A percentile compares a stretch with the other conserved stretches of the same genome.
These are phyloP conservation scores for Lentinula boryana DNA, from an alignment of 768 basidiomycete species.

Conservation along the genomic window DNA sequence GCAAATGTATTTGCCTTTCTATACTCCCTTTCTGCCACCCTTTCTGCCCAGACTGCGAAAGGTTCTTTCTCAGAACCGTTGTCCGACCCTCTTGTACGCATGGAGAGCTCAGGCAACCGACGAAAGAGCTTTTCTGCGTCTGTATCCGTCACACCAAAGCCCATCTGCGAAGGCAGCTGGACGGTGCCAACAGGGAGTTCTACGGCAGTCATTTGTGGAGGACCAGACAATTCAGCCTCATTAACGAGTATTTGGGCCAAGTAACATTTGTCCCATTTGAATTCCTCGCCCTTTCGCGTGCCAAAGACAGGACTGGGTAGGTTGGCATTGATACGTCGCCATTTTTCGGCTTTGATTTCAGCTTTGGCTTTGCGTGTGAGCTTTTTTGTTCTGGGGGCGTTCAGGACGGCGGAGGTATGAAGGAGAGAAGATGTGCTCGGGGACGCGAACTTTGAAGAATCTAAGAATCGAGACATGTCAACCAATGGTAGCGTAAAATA, in stretches of 20 bases:
- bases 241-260: conserved; percentile 61
- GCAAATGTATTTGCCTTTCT: conserved; percentile 54
- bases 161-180: conserved; percentile 44
- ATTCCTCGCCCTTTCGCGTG: conserved; percentile 53
- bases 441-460: conserved; percentile 34
- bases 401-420: conserved; percentile 41
- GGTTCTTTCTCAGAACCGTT: conserved; percentile 11
- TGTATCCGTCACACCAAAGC: conserved; percentile 57
- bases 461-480: conserved; percentile 14
- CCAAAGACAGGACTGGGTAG: conserved; percentile 71
- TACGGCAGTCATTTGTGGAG: conserved; percentile 18
- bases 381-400: conserved; percentile 26
- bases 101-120: conserved; percentile 52
- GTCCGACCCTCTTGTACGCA: conserved; percentile 16
- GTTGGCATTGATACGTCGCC: conserved; percentile 27
- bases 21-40: conserved; percentile 28
- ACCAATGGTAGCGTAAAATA: background rate
- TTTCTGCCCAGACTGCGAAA: conserved; percentile 14
- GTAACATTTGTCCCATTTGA: conserved; percentile 62
- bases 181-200: conserved; percentile 30
- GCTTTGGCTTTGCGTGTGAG: conserved; percentile 37
- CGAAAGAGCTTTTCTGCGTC: conserved; percentile 64
- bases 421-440: conserved; percentile 27
- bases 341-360: conserved; percentile 38
- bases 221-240: conserved; percentile 34